phyloP scores from a whole-genome alignment of 2,329 filamentous ascomycete genomes.

The Penicillium sclerotiorum region DNA sequence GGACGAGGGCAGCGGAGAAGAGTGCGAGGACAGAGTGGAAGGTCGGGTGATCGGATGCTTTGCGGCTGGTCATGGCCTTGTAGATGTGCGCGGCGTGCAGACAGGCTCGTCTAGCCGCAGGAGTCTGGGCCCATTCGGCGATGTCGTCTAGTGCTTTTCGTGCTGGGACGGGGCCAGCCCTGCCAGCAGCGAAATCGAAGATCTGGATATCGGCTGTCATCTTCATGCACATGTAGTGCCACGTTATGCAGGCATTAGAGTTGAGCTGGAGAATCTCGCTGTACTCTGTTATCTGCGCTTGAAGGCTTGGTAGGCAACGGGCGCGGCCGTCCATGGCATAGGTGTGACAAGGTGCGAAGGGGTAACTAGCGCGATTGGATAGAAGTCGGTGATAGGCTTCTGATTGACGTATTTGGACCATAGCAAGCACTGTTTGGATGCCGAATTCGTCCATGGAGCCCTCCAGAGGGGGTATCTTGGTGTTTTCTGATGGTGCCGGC shows the following conservation, averaged over 20 bases:
- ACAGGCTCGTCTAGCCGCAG: constrained; percentile 53
- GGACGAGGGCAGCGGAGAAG: constrained; percentile 55
- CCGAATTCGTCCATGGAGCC: constrained; percentile 37
- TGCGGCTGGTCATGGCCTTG: constrained; percentile 54
- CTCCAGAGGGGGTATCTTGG: constrained; percentile 37
- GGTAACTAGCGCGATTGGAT: constrained; percentile 40
- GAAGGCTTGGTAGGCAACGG: constrained; percentile 39
- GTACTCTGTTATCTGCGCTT: constrained; percentile 40
- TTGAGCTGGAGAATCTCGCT: constrained; percentile 49
- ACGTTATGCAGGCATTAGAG: constrained; percentile 54
- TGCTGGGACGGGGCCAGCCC: constrained; percentile 51
- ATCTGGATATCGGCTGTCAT: constrained; percentile 56
- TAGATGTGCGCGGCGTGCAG: constrained; percentile 58
- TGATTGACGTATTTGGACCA: constrained; percentile 46
- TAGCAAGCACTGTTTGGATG: constrained; percentile 42
- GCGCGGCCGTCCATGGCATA: constrained; percentile 54
- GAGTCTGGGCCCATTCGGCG: constrained; percentile 53
- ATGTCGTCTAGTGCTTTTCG: constrained; percentile 55
- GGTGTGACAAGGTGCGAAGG: constrained; percentile 47
- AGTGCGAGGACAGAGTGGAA: constrained; percentile 55
- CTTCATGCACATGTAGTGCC: constrained; percentile 58
- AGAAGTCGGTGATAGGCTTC: constrained; percentile 49
- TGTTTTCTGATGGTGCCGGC: constrained; percentile 38
- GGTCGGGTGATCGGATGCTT: constrained; percentile 55
- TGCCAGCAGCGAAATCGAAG: constrained; percentile 57